Evolutionary conservation across 805 yeast species (phyloP), one percentile per base, ranked within the genome.

Genomic region (Hanseniaspora jakobsenii): DNA sequence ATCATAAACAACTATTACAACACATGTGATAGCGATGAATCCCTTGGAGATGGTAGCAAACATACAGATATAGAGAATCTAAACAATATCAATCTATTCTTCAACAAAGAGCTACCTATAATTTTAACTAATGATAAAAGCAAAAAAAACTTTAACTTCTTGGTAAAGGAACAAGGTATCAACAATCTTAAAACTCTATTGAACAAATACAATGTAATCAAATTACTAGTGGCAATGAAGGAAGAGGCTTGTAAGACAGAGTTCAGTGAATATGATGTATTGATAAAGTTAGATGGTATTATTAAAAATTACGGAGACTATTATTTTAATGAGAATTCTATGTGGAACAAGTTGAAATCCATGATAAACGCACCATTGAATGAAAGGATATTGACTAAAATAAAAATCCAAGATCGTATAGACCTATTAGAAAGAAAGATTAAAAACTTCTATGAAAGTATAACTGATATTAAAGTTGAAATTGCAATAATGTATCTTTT

Each of bases 221-320:
- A 46, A 19, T 21, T 31, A 18, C 22, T 46, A 18, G 18, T 46
- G 16, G 38, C 47, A 13, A 34, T 51, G 35, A 39, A 42, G 26
- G 38, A 31, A 48, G 32, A 27, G 16, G 38, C 16, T 32, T 38
- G 35, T 21, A 23, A 18, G 49, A 37, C 46, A 0, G 56, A 73
- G 6, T 60, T 80, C 52, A 52, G 57, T 1, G 65, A 66, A 35
- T 60, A 80, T 56, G 57, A 67, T 6, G 57, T 66, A 5, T 18
- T 39, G 6, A 4, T 8, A 5, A 16, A 23, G n/a, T 17, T 42
- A 10, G 39, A 42, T 35, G 16, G 12, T 6, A 42, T 42, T 5
- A 21, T 42, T 35, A 18, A 27, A 13, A 24, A 26, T 8, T 42
- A 42, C 14, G 46, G 39, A 22, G 17, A 28, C n/a, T n/a, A 24